These are phyloP conservation scores for Colletotrichum incanum DNA, from an alignment of 2,329 filamentous ascomycete species.

Conservation along the genomic window DNA sequence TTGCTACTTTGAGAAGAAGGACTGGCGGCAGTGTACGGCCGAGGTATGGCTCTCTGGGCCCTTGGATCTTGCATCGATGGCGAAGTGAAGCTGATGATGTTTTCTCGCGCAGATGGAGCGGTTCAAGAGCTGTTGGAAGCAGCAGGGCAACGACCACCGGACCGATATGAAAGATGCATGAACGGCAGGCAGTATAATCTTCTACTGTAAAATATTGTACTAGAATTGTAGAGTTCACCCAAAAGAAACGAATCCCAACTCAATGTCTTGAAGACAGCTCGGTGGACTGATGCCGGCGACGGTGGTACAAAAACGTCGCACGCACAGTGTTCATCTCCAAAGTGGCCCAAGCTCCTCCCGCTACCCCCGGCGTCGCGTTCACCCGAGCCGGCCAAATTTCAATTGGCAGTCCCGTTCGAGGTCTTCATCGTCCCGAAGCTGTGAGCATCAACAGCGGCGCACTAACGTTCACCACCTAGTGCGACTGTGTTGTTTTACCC, in stretches of 20 bases:
- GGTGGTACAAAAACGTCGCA: not conserved
- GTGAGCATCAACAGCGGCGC: slow-evolving; percentile 1
- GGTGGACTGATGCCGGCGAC: slow-evolving; percentile 17
- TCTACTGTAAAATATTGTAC: slow-evolving; percentile 2
- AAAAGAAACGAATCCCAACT: not conserved
- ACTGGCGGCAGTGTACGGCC: slow-evolving; percentile 90
- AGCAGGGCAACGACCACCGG: slow-evolving; percentile 86
- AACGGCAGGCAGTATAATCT: too few relatives aligned
- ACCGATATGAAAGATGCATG: slow-evolving; percentile 82
- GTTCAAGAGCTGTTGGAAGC: slow-evolving; percentile 94
- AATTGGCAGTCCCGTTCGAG: slow-evolving; percentile 37
- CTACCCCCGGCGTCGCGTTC: slow-evolving; percentile 26
- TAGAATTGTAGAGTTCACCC: slow-evolving; percentile 6
- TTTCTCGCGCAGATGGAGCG: slow-evolving; percentile 80
- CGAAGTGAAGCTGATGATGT: slow-evolving; percentile 8
- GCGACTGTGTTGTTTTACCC: not conserved
- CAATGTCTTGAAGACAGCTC: not conserved
- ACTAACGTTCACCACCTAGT: not conserved
- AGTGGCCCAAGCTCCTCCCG: slow-evolving; percentile 36
- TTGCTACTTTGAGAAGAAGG: slow-evolving; percentile 96
- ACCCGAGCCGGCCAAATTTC: slow-evolving; percentile 37
- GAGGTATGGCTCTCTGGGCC: slow-evolving; percentile 76
- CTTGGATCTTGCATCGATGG: not conserved
- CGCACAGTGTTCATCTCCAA: slow-evolving; percentile 19
- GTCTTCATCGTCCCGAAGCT: not conserved